Base-by-base conservation (phyloP, 2,329 filamentous ascomycete species). In the Emmonsiellopsis sp. region DNA sequence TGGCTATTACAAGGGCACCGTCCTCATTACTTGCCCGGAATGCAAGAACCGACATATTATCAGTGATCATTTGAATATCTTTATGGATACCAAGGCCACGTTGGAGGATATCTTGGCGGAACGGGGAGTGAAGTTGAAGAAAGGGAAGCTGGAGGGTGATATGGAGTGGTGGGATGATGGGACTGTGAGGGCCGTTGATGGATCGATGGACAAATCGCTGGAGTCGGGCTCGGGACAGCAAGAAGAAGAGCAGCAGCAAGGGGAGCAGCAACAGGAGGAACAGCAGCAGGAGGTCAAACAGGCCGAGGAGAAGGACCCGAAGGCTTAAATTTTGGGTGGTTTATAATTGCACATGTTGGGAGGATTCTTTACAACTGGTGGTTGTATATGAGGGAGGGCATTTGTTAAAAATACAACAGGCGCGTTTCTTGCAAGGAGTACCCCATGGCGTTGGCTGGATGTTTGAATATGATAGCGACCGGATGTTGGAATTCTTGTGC, bases 31-130 rank as follows among this genome's bases (percentile, higher is more conserved):
- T 35, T 98, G 93, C 67, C 92, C 93, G 0, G 76, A 77, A 3
- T 98, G 93, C 72, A 84, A 85, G 64, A 91, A 89, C 66, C 81
- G 90, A 26, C 93, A 98, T 73, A 74, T 98, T 60, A 97, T 98
- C 63, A 86, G 84, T 65, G 93, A 98, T 69, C 87, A 98, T 69
- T 73, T 98, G 50, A 83, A 81, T 61, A 80, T 84, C 56, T 76
- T 76, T 59, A 67, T 71, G 50, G 73, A 76, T 51, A 59, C 67
- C 44, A 65, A 65, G 31, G 69, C 62, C 11, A 75, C 71, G 0
- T 56, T 76, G 16, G 73, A 75, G 55, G 73, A 75, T 59, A 66
- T 75, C 16, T 50, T 76, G 49, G 56, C 63, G 26, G 58, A 67
- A 34, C 65, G 69, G 50, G 73, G 72, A 1, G 87, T 94, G 69